Evolutionary conservation across 1,284 basidiomycete genomes (phyloP).

Genomic region (Apiotrichum siamense): DNA sequence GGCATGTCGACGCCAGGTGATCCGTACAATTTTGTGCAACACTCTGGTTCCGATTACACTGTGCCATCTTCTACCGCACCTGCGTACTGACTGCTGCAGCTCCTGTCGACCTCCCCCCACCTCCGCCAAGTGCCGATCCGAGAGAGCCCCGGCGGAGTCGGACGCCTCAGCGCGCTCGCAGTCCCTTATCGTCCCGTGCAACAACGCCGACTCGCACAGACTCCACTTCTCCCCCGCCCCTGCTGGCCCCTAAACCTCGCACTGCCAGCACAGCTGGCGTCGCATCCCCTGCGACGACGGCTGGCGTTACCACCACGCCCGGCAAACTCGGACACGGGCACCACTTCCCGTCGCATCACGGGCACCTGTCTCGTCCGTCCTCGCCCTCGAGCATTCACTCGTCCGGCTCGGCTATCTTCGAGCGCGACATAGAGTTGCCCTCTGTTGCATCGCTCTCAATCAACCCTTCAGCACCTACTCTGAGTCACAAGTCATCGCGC

Average conservation of each 20-base stretch:
- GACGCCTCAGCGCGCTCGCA: constrained; percentile 34
- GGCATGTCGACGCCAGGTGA: neutral
- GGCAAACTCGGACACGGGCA: constrained; percentile 6
- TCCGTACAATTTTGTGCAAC: neutral
- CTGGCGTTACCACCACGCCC: neutral
- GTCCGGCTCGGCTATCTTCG: constrained; percentile 44
- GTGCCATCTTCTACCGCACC: neutral
- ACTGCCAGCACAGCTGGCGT: neutral
- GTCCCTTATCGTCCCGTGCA: constrained; percentile 31
- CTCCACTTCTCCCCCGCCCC: constrained; percentile 12
- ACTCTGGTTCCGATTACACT: neutral
- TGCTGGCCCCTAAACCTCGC: constrained; percentile 15
- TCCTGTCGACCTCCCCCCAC: constrained; percentile 42
- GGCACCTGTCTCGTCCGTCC: constrained; percentile 28
- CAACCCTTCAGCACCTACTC: constrained; percentile 20
- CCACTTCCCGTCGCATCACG: constrained; percentile 2
- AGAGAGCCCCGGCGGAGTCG: constrained; percentile 39
- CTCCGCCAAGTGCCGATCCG: constrained; percentile 38
- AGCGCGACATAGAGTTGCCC: constrained; percentile 44
- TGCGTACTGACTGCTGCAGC: constrained; percentile 16
- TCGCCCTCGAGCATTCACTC: constrained; percentile 42
- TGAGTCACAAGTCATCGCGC: constrained; percentile 39
- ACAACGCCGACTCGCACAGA: constrained; percentile 25
- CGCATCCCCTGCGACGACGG: neutral
- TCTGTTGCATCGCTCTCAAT: constrained; percentile 32